These are phyloP conservation scores for Metschnikowia vanudenii DNA, from an alignment of 805 yeast species.

Conservation along the genomic window DNA sequence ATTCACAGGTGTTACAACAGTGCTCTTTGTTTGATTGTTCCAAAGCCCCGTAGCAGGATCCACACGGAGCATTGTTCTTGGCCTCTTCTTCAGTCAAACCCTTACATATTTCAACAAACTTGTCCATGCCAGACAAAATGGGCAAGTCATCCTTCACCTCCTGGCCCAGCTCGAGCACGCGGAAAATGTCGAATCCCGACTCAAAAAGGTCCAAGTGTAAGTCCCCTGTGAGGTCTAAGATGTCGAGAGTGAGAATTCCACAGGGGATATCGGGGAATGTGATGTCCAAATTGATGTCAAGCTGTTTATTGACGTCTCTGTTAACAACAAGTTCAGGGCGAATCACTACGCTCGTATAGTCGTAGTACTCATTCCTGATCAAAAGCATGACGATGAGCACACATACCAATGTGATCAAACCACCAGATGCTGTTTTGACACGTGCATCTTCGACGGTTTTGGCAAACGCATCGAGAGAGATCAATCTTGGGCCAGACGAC, in stretches of 20 bases:
- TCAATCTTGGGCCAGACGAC: constrained; percentile 37
- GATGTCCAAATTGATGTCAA: constrained; percentile 79
- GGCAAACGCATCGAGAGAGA: constrained; percentile 84
- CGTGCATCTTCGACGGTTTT: constrained; percentile 94
- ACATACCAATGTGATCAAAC: constrained; percentile 77
- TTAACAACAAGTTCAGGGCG: constrained; percentile 89
- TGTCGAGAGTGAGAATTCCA: constrained; percentile 74
- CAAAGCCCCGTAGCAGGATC: constrained; percentile 85
- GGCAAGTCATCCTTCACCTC: constrained; percentile 31
- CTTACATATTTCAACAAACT: constrained; percentile 30
- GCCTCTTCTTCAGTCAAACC: constrained; percentile 30
- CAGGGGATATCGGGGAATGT: constrained; percentile 87
- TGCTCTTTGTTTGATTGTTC: constrained; percentile 40
- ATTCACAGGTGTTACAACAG: constrained; percentile 85
- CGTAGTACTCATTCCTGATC: constrained; percentile 70
- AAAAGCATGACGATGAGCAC: constrained; percentile 58
- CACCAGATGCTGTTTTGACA: constrained; percentile 86
- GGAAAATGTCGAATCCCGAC: constrained; percentile 68
- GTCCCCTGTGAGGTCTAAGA: constrained; percentile 88
- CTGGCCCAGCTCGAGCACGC: constrained; percentile 58
- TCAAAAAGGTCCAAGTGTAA: constrained; percentile 67
- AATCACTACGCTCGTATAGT: constrained; percentile 64
- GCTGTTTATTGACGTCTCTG: constrained; percentile 67
- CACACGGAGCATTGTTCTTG: constrained; percentile 54
- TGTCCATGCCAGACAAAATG: constrained; percentile 22